Percentiles rank a stretch among this genome's conserved stretches.
These are phyloP conservation scores for Wickerhamomyces canadensis DNA, from an alignment of 805 yeast genomes.

Conservation along the genomic window DNA sequence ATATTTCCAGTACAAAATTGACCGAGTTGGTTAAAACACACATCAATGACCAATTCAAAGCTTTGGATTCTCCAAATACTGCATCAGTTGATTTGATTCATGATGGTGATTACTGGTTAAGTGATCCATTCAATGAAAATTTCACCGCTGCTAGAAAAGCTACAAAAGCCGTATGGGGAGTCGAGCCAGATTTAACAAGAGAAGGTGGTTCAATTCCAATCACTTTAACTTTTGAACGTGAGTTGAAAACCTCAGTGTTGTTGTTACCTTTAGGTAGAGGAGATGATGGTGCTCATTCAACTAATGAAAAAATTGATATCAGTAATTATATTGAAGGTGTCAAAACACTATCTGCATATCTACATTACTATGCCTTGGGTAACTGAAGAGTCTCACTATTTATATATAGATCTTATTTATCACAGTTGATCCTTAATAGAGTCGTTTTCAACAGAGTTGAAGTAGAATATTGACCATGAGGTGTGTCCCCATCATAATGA, in stretches of 20 bases:
- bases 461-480: no score
- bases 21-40: conserved; percentile 72
- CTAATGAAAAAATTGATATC: conserved; percentile 89
- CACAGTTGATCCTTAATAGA: no score
- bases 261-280: conserved; percentile 98
- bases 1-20: conserved; percentile 75
- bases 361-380: conserved; percentile 67
- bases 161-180: conserved; percentile 89
- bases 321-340: conserved; percentile 89
- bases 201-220: conserved; percentile 99
- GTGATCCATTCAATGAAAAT: conserved; percentile 87
- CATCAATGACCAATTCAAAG: conserved; percentile 58
- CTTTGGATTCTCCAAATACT: conserved; percentile 72
- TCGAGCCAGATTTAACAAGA: conserved; percentile 94
- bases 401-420: no score
- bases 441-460: no score
- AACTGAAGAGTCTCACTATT: conserved; percentile 1
- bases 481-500: no score
- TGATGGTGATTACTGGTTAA: conserved; percentile 95
- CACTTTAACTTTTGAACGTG: conserved; percentile 87
- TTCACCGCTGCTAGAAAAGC: conserved; percentile 95
- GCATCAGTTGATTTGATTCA: conserved; percentile 73
- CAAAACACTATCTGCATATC: conserved; percentile 88
- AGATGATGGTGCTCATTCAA: conserved; percentile 98
- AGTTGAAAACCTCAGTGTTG: conserved; percentile 77